Evolutionary conservation across 1,139 yeast genomes (phyloP).

Genomic region (Yamadazyma dendronema): DNA sequence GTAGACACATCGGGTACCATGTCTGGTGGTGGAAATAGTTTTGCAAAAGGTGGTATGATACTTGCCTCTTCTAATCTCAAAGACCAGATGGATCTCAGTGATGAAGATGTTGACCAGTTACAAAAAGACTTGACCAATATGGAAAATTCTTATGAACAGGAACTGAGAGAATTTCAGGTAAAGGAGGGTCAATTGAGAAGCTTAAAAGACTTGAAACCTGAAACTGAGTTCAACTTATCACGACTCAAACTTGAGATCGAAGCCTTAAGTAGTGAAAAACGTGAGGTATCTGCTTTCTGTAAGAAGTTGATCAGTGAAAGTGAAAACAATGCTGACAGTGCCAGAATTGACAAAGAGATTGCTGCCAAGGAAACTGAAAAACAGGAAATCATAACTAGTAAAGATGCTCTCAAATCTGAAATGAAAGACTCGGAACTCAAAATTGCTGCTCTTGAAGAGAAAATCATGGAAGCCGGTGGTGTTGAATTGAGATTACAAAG

Average conservation of each 20-base stretch:
- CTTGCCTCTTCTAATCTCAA: conserved; percentile 27
- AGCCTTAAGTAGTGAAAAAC: conserved; percentile 49
- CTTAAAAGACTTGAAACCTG: conserved; percentile 66
- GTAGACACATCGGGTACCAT: conserved; percentile 96
- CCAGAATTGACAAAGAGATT: conserved; percentile 35
- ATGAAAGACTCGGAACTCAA: conserved; percentile 58
- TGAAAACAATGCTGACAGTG: conserved; percentile 24
- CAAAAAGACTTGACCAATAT: conserved; percentile 51
- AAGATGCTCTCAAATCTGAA: conserved; percentile 46
- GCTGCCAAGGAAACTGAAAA: conserved; percentile 37
- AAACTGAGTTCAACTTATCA: conserved; percentile 61
- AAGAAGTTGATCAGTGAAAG: conserved; percentile 38
- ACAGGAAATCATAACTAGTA: conserved; percentile 33
- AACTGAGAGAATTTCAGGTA: conserved; percentile 52
- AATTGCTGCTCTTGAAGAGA: conserved; percentile 63
- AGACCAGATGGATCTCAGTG: conserved; percentile 34
- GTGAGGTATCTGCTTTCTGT: conserved; percentile 38
- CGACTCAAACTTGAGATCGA: conserved; percentile 65
- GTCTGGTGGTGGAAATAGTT: conserved; percentile 90
- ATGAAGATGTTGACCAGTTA: conserved; percentile 57
- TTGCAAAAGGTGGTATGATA: conserved; percentile 65
- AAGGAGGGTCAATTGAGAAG: conserved; percentile 61
- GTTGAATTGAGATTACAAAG: conserved; percentile 77
- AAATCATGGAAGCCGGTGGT: conserved; percentile 92
- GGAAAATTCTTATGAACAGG: conserved; percentile 56